These are phyloP conservation scores for Xylaria polymorpha DNA, from an alignment of 2,329 filamentous ascomycete species.

Conservation along the genomic window DNA sequence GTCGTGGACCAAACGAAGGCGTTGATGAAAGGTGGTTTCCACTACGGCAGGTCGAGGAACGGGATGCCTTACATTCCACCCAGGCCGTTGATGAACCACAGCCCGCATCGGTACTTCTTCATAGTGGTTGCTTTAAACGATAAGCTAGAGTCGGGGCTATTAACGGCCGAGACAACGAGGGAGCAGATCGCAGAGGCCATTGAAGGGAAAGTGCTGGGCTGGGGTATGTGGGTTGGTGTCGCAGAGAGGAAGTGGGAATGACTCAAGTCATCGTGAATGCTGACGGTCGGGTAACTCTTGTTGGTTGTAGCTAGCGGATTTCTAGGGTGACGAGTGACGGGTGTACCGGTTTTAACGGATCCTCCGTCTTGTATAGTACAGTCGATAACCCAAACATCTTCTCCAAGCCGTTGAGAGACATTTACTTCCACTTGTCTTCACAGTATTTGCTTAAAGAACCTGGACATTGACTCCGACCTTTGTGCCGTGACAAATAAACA, in stretches of 20 bases:
- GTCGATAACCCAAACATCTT: background rate
- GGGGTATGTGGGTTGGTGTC: slow-evolving; percentile 55
- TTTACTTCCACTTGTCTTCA: background rate
- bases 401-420: background rate
- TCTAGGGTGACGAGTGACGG: slow-evolving; percentile 1
- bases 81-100: slow-evolving; percentile 61
- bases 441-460: background rate
- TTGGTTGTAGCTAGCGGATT: background rate
- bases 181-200: slow-evolving; percentile 58
- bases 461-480: too few relatives aligned
- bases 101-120: slow-evolving; percentile 64
- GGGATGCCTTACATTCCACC: slow-evolving; percentile 59
- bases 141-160: slow-evolving; percentile 53
- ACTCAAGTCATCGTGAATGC: background rate
- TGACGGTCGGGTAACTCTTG: slow-evolving; percentile 22
- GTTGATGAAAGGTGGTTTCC: slow-evolving; percentile 58
- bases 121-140: slow-evolving; percentile 61
- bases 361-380: background rate
- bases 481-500: background rate
- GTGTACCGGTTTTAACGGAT: slow-evolving; percentile 25
- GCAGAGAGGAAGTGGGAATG: slow-evolving; percentile 43
- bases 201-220: slow-evolving; percentile 60
- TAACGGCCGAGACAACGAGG: slow-evolving; percentile 55
- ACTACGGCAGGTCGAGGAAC: slow-evolving; percentile 57
- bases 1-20: slow-evolving; percentile 46